Conservation (phyloP, 2,329 filamentous ascomycete genomes). For the Fusarium papillatum region DNA sequence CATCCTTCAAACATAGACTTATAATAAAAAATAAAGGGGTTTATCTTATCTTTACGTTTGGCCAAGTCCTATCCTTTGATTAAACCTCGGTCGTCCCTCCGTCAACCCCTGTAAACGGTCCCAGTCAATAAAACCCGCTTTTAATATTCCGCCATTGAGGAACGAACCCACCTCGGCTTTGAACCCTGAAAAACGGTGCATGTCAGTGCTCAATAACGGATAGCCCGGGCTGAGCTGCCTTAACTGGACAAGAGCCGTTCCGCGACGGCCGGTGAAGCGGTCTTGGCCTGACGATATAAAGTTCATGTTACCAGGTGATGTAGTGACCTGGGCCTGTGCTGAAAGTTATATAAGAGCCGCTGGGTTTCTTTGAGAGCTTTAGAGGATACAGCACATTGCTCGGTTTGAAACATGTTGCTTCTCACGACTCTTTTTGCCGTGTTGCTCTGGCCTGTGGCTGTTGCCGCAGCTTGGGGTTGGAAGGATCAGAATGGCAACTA, state of each 20-base stretch:
- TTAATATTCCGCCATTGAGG: slow-evolving; percentile 7
- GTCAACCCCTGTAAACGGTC: neutral
- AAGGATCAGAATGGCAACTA: slow-evolving; percentile 54
- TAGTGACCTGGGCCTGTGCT: neutral
- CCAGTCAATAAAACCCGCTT: neutral
- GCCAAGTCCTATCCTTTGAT: neutral
- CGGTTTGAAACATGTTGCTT: slow-evolving; percentile 41
- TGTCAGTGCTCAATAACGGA: neutral
- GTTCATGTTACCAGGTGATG: neutral
- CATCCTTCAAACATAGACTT: neutral
- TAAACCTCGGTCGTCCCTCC: neutral
- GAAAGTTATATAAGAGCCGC: neutral
- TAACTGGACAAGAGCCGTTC: slow-evolving; percentile 1
- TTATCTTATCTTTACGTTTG: neutral
- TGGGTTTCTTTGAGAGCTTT: neutral
- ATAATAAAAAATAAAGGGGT: neutral
- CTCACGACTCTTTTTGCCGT: slow-evolving; percentile 42
- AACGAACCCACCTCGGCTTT: neutral
- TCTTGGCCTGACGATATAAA: neutral
- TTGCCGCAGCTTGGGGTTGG: slow-evolving; percentile 55
- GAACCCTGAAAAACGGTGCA: neutral
- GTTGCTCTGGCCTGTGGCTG: slow-evolving; percentile 45
- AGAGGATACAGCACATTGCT: neutral
- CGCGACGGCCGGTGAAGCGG: neutral
- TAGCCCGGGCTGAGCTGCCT: neutral